A percentile compares a stretch with the other conserved stretches of the same genome.
phyloP scores from a whole-genome alignment of 108 stramenopile genomes.

The Asterionellopsis glacialis region DNA sequence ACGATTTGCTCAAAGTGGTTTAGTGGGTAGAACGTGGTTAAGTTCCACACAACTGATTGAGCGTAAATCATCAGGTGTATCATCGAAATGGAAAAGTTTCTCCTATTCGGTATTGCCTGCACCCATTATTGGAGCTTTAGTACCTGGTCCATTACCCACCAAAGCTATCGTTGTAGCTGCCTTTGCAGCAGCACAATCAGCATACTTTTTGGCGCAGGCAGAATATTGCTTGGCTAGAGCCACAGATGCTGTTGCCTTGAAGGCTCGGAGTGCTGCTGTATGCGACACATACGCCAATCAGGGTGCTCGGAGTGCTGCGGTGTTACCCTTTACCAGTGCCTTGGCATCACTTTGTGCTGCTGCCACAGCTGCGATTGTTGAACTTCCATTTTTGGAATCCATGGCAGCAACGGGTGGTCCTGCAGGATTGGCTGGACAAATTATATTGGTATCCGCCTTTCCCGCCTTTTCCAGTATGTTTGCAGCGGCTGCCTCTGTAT shows the following conservation, averaged over 20 bases:
- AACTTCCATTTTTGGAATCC: constrained; percentile 72
- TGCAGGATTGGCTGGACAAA: constrained; percentile 36
- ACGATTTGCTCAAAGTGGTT: constrained; percentile 67
- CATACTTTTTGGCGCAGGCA: constrained; percentile 68
- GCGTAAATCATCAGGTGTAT: constrained; percentile 30
- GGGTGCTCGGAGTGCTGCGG: constrained; percentile 74
- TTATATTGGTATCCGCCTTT: constrained; percentile 52
- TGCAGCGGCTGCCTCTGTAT: constrained; percentile 86
- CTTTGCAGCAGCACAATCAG: constrained; percentile 80
- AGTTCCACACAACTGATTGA: constrained; percentile 62
- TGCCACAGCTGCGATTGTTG: constrained; percentile 85
- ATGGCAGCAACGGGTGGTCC: constrained; percentile 35
- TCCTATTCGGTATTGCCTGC: constrained; percentile 61
- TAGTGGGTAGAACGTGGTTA: constrained; percentile 83
- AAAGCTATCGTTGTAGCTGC: constrained; percentile 78
- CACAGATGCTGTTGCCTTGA: constrained; percentile 83
- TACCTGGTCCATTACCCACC: constrained; percentile 66
- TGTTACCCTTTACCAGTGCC: constrained; percentile 87
- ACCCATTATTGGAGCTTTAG: constrained; percentile 66
- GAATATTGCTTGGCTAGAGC: constrained; percentile 72
- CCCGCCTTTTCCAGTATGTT: constrained; percentile 67
- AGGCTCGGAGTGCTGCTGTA: constrained; percentile 79
- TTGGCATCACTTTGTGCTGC: constrained; percentile 82
- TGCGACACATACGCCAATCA: constrained; percentile 92
- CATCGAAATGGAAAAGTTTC: constrained; percentile 66